Percentiles rank a stretch among this genome's conserved stretches.
Conservation (phyloP, 2,329 filamentous ascomycete species). For the Lachnellula arida region DNA sequence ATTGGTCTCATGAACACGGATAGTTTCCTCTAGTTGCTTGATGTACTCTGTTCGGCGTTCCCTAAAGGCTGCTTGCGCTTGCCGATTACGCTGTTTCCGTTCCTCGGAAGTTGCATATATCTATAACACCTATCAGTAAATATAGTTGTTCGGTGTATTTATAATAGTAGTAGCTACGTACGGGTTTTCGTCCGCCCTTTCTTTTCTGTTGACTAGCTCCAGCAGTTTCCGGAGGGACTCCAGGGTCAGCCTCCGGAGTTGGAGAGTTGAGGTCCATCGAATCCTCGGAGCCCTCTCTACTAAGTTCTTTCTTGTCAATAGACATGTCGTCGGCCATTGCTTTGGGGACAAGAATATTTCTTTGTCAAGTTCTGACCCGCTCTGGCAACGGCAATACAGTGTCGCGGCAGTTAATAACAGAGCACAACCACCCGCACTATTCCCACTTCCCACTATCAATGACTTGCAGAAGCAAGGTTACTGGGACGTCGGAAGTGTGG, state of each 20-base stretch:
- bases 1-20: slow-evolving; percentile 94
- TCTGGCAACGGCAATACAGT: slow-evolving; percentile 16
- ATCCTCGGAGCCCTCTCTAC: slow-evolving; percentile 57
- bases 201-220: slow-evolving; percentile 69
- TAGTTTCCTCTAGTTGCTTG: slow-evolving; percentile 96
- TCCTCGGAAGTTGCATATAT: slow-evolving; percentile 99
- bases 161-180: slow-evolving; percentile 48
- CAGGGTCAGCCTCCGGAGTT: slow-evolving; percentile 51
- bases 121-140: slow-evolving; percentile 42
- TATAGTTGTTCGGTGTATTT: slow-evolving; percentile 5
- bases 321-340: slow-evolving; percentile 63
- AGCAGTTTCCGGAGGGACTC: slow-evolving; percentile 42
- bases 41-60: slow-evolving; percentile 98
- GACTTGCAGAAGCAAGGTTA: slow-evolving; percentile 31
- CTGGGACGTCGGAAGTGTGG: slow-evolving; percentile 10
- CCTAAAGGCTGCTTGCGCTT: slow-evolving; percentile 94
- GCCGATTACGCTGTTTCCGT: slow-evolving; percentile 93
- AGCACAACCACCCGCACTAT: background rate
- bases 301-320: slow-evolving; percentile 55
- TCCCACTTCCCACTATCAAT: slow-evolving; percentile 21
- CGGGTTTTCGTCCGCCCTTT: slow-evolving; percentile 95
- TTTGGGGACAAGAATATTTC: slow-evolving; percentile 4
- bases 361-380: slow-evolving; percentile 18
- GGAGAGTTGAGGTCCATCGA: slow-evolving; percentile 47
- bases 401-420: slow-evolving; percentile 7